These are phyloP conservation scores for Diphasiastrum complanatum DNA, from an alignment of 83 land plant genomes.

Conservation along the genomic window DNA sequence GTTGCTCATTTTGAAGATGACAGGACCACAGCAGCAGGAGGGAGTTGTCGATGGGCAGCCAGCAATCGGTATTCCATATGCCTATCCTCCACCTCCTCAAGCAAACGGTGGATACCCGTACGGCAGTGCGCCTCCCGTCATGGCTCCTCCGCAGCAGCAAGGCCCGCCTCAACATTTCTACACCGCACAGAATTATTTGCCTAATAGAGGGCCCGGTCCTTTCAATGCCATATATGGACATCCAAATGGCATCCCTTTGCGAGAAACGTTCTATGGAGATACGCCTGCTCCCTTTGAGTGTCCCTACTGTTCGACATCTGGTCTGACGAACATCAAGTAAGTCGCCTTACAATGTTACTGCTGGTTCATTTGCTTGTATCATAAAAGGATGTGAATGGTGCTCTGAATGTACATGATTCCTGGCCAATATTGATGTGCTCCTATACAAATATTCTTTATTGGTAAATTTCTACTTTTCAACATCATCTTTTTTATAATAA, in stretches of 20 bases:
- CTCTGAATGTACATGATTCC: too few relatives aligned
- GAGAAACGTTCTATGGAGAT: conserved; percentile 31
- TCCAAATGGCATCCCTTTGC: conserved; percentile 29
- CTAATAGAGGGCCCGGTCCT: conserved; percentile 24
- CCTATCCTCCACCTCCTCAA: conserved; percentile 17
- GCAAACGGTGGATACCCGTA: conserved; percentile 5
- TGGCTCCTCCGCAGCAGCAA: conserved; percentile 25
- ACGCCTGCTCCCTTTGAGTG: conserved; percentile 41
- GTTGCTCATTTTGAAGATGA: too few relatives aligned
- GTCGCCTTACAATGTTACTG: too few relatives aligned
- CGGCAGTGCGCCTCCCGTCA: neutral
- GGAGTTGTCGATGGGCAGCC: neutral
- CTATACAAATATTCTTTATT: too few relatives aligned
- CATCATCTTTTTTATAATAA: too few relatives aligned
- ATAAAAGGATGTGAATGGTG: too few relatives aligned
- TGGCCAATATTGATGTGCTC: too few relatives aligned
- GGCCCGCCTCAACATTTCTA: conserved; percentile 22
- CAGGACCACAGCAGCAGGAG: neutral
- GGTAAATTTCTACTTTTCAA: too few relatives aligned
- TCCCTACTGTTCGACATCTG: conserved; percentile 34
- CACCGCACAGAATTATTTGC: conserved; percentile 13
- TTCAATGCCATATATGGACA: conserved; percentile 29
- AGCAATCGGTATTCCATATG: conserved; percentile 18
- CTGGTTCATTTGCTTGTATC: too few relatives aligned
- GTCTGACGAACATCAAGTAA: conserved; percentile 33